Evolutionary conservation across 345 rosid species (phyloP), one percentile per base, ranked within the genome.

Genomic region (Syzygium aromaticum): DNA sequence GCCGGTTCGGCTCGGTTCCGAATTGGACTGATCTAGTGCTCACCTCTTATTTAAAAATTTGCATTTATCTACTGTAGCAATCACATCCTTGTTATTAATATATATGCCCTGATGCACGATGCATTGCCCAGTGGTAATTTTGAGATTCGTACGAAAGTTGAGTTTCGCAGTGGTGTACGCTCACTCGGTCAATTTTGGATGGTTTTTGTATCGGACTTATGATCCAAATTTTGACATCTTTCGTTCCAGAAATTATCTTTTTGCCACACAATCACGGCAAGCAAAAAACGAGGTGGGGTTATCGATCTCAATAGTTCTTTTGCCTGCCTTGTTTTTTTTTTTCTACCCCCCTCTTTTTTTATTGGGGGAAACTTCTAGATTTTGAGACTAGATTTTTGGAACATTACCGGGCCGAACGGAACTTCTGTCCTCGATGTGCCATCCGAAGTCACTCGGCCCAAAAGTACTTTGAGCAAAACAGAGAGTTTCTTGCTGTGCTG

Each of bases 101-200:
- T 28, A 17, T 64, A 2, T 64, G 38, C 3, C 0, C 22, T 30
- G 11, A 63, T 63, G 38, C 15, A 25, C 28, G 0, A 23, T 57
- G 13, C 63, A 23, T 25, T 57, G 63, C 13, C 27, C 0, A 11
- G 11, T 59, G 28, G 13, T 59, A 27, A 59, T 59, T 28, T 63
- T 10, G 77, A 63, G 33, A 28, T 63, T 28, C 11, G 0, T 28
- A 5, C 77, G n/a, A 6, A n/a, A 63, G 2, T 63, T n/a, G 7
- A 63, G 38, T n/a, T 63, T 63, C 38, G 0, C 0, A 1, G 17
- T 14, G 21, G 27, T 59, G 30, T 27, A n/a, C 30, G 33, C 38
- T 63, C 38, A 30, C 46, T 0, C 0, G 0, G 1, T 17, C 7
- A 4, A 16, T 17, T 17, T 30, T 38, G 43, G 10, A 30, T 64